These are phyloP conservation scores for Borovskyia barvae DNA, from an alignment of 208 protist species.

Conservation along the genomic window DNA sequence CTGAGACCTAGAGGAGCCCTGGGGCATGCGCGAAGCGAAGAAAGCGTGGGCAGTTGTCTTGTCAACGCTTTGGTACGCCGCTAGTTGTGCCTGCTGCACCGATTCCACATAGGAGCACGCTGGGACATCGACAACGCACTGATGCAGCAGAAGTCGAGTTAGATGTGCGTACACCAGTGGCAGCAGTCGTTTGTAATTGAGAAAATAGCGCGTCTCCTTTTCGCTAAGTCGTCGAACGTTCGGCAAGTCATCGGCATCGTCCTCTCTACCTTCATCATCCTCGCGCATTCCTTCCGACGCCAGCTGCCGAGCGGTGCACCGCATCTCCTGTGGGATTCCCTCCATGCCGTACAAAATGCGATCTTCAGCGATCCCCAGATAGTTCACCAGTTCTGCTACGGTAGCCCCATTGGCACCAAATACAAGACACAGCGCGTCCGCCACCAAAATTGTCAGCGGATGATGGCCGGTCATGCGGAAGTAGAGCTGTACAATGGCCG, in stretches of 20 bases:
- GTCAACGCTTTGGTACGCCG: constrained; percentile 5
- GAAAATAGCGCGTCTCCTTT: constrained; percentile 44
- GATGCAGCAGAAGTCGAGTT: constrained; percentile 58
- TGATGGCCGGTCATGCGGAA: constrained; percentile 67
- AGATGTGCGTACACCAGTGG: constrained; percentile 78
- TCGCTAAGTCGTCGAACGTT: no score
- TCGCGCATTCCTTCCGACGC: constrained; percentile 9
- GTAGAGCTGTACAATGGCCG: constrained; percentile 74
- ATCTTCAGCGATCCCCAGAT: constrained; percentile 58
- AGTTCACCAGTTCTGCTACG: constrained; percentile 58
- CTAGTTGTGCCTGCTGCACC: constrained; percentile 16
- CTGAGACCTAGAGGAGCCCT: neutral
- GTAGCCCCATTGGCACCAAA: constrained; percentile 72
- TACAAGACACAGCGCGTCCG: constrained; percentile 68
- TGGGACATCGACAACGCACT: constrained; percentile 32
- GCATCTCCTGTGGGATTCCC: constrained; percentile 59
- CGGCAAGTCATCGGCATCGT: neutral
- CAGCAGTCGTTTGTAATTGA: constrained; percentile 77
- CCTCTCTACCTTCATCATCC: neutral
- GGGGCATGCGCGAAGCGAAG: neutral
- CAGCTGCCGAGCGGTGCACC: constrained; percentile 62
- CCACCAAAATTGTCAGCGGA: constrained; percentile 57
- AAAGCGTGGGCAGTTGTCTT: constrained; percentile 10
- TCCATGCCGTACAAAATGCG: constrained; percentile 48
- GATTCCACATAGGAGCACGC: constrained; percentile 20